Base-by-base conservation (phyloP, 108 stramenopile genomes). In the Stephanodiscus minutulus region DNA sequence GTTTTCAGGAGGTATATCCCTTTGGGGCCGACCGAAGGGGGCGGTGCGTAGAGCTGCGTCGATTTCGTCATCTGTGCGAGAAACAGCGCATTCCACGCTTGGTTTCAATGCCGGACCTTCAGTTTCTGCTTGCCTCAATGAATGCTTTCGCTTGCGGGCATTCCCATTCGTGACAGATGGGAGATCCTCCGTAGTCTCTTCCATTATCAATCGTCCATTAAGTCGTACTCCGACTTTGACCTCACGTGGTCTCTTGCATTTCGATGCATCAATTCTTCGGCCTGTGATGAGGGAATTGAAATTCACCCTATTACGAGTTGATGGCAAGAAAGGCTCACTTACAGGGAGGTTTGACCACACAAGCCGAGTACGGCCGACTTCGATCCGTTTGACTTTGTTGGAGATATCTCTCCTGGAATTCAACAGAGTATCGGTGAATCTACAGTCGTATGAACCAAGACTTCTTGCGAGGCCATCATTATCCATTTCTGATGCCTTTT, bases 381-480 rank as follows among this genome's bases (percentile, higher is more conserved):
- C 61, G 44, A 76, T 72, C 55, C 83, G 50, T 39, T 74, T 83
- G 25, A 66, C 33, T 11, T 53, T 44, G 67, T 61, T 78, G 63
- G 61, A 72, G 13, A 48, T 49, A 35, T 82, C 70, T 37, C 56
- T 67, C 36, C 66, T 79, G 33, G 57, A n/a, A 21, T 31, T 69
- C 9, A 73, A 10, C 7, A 76, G 52, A 28, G 73, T 52, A 13
- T 80, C 79, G 11, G 56, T 73, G 48, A 83, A 82, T 68, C 88
- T 76, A 56, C 73, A 79, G 59, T 91, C 84, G 62, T 91, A 91
- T 3, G 83, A 84, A 0, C 91, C 91, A 28, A 91, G 75, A 15
- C 70, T 61, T 31, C 77, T 48, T 12, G 83, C 72, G 50, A 83
- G 64, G 13, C 83, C 75, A 47, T 76, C 70, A 25, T 61, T 57